phyloP scores from a whole-genome alignment of 352 stramenopile species.

The Pythium monospermum region DNA sequence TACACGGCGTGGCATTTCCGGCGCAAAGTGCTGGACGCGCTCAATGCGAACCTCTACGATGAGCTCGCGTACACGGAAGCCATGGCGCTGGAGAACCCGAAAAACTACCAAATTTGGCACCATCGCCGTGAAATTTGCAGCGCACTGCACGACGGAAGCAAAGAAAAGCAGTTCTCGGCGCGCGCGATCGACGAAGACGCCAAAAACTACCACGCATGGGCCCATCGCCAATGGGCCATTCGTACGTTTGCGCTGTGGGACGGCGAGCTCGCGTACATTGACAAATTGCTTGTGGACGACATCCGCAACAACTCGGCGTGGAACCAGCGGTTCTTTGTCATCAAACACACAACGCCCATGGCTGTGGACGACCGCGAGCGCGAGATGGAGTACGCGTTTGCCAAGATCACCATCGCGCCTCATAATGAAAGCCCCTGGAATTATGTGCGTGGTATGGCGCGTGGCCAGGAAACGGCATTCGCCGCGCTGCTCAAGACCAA shows the following conservation, averaged over 20 bases:
- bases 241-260: constrained; percentile 87
- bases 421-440: constrained; percentile 93
- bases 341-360: constrained; percentile 50
- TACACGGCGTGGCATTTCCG: constrained; percentile 98
- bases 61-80: constrained; percentile 74
- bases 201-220: constrained; percentile 99
- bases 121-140: constrained; percentile 94
- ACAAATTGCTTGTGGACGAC: constrained; percentile 88
- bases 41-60: constrained; percentile 58
- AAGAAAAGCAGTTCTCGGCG: constrained; percentile 91
- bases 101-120: constrained; percentile 99
- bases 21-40: constrained; percentile 82
- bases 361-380: constrained; percentile 30
- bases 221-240: constrained; percentile 94
- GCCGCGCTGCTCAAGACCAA: constrained; percentile 34
- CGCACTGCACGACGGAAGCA: constrained; percentile 62
- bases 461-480: constrained; percentile 44
- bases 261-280: constrained; percentile 89
- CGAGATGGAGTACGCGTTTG: constrained; percentile 74
- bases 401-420: constrained; percentile 56
- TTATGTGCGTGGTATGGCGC: constrained; percentile 75
- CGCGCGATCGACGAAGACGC: constrained; percentile 91
- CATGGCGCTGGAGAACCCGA: constrained; percentile 92
- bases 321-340: constrained; percentile 87
- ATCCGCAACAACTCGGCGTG: constrained; percentile 96